Percentiles rank a stretch among this genome's conserved stretches.
Conservation (phyloP, 768 basidiomycete genomes). For the Cyclocybe cylindracea region DNA sequence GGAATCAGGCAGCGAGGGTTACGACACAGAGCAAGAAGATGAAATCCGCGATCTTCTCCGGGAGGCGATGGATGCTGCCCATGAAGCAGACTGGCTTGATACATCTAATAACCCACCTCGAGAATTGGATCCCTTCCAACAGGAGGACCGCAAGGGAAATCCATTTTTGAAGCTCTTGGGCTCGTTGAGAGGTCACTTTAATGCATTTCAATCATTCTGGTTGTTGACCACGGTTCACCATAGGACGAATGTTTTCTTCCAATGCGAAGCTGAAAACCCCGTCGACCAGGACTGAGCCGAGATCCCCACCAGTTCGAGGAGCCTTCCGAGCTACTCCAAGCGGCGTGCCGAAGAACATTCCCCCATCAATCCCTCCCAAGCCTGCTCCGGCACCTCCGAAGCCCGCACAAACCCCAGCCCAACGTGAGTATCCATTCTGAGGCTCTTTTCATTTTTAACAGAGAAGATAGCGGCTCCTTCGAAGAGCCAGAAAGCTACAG, state of each 20-base stretch:
- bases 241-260: slow-evolving; percentile 66
- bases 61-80: slow-evolving; percentile 73
- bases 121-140: slow-evolving; percentile 44
- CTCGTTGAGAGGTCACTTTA: slow-evolving; percentile 62
- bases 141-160: slow-evolving; percentile 64
- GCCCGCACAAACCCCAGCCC: not conserved
- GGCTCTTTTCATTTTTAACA: not conserved
- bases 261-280: slow-evolving; percentile 39
- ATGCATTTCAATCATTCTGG: not conserved
- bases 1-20: slow-evolving; percentile 37
- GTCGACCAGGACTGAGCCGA: slow-evolving; percentile 24
- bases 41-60: slow-evolving; percentile 58
- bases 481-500: slow-evolving; percentile 48
- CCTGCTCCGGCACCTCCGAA: slow-evolving; percentile 12
- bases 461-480: slow-evolving; percentile 9
- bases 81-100: slow-evolving; percentile 62
- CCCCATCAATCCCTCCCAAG: slow-evolving; percentile 23
- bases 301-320: slow-evolving; percentile 18
- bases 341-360: slow-evolving; percentile 26
- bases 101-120: slow-evolving; percentile 32
- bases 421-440: not conserved
- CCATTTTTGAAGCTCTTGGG: slow-evolving; percentile 79
- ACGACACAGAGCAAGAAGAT: slow-evolving; percentile 73
- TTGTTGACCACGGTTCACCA: not conserved
- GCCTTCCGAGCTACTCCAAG: slow-evolving; percentile 28